Base-by-base conservation (phyloP, 768 basidiomycete species). In the Solioccasus polychromus region DNA sequence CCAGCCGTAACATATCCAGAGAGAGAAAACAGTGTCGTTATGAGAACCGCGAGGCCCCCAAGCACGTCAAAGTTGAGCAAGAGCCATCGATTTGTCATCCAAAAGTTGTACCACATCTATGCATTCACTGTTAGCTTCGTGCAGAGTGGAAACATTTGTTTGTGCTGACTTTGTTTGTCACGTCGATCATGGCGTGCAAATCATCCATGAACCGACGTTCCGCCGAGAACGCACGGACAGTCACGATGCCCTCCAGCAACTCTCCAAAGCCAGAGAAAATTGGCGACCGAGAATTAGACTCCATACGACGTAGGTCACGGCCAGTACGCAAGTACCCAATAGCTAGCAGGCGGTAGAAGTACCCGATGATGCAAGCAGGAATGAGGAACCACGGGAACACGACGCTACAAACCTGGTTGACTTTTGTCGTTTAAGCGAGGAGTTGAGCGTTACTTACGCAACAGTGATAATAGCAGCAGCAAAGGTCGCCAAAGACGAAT, bases 31-130 rank as follows among this genome's bases (percentile, higher is more conserved):
- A 93, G 53, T 1, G 83, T 86, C 0, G 91, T 92, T 17, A 82
- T 70, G 20, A 92, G 70, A 8, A 92, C 85, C 1, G 83, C 79
- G 17, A 83, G 45, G 23, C 79, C 86, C 23, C 90, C 89, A 9
- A 94, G 76, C 1, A 71, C 53, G 62, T 96, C 92, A 59, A 92
- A 94, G 50, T 88, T 82, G 45, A 94, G 65, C 28, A 93, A 68
- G 3, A 95, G 73, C 89, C 87, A 92, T 39, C 91, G 72, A 54
- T 89, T 92, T 8, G 81, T 83, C 89, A 92, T 91, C 91, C 91
- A 92, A 66, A 87, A 87, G 12, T 70, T 77, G 59, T 90, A 88
- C 85, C 83, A 88, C 85, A 88, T 86, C 83, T 58, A 6, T 8
- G 11, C 8, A 14, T 1, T 10, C 17, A 19, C 14, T 32, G 26